Evolutionary conservation across 2,329 filamentous ascomycete species (phyloP).

Genomic region (Penicillium sp.): DNA sequence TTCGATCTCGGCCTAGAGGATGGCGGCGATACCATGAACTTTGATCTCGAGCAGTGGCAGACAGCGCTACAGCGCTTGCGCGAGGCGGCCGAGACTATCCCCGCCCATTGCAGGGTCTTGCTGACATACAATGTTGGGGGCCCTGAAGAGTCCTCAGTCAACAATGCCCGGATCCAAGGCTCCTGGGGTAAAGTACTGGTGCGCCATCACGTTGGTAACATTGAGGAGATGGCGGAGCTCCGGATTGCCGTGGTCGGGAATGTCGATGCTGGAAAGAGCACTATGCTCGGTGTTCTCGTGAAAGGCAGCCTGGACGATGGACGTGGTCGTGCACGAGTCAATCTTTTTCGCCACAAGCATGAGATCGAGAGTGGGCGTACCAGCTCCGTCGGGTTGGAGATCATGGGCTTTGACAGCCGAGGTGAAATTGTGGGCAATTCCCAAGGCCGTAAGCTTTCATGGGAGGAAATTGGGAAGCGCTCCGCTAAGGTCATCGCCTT

Average conservation of each 20-base stretch:
- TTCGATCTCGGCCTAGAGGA: constrained; percentile 93
- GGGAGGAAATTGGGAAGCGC: constrained; percentile 95
- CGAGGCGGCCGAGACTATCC: constrained; percentile 59
- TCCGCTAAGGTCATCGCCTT: constrained; percentile 96
- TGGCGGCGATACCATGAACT: constrained; percentile 76
- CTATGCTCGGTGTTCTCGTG: constrained; percentile 89
- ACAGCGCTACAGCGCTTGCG: constrained; percentile 63
- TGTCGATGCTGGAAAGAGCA: constrained; percentile 95
- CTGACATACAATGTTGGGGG: constrained; percentile 89
- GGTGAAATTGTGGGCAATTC: constrained; percentile 79
- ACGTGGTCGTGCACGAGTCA: constrained; percentile 86
- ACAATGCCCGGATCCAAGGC: constrained; percentile 64
- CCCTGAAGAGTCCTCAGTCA: constrained; percentile 64
- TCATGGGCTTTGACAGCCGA: constrained; percentile 89
- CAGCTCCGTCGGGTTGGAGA: constrained; percentile 97
- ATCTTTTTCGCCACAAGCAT: constrained; percentile 95
- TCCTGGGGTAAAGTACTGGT: constrained; percentile 84
- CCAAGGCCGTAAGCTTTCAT: constrained; percentile 81
- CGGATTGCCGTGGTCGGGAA: constrained; percentile 96
- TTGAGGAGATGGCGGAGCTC: constrained; percentile 91
- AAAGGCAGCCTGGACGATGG: constrained; percentile 95
- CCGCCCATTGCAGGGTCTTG: constrained; percentile 74
- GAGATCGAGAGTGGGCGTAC: constrained; percentile 94
- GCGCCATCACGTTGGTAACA: constrained; percentile 65
- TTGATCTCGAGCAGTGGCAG: constrained; percentile 72